These are phyloP conservation scores for Botryotinia calthae DNA, from an alignment of 2,329 filamentous ascomycete species.

Conservation along the genomic window DNA sequence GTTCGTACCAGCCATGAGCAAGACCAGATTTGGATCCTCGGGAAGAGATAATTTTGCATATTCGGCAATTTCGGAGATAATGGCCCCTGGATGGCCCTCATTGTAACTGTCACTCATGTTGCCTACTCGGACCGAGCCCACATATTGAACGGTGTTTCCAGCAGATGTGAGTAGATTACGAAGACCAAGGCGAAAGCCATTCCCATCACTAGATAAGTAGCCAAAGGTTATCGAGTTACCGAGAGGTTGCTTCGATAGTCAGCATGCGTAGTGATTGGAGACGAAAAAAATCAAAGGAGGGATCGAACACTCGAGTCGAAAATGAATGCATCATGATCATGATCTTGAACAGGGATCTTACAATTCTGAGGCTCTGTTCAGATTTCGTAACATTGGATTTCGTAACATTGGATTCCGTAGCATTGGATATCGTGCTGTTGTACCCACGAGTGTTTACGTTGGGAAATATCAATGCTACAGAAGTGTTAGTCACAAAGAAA, in stretches of 20 bases:
- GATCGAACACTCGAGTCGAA: background rate
- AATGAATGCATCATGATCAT: background rate
- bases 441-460: background rate
- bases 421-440: background rate
- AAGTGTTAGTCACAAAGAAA: background rate
- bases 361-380: slow-evolving; percentile 8
- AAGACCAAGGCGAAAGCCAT: slow-evolving; percentile 42
- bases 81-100: slow-evolving; percentile 38
- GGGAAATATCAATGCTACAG: background rate
- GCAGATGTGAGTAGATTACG: slow-evolving; percentile 30
- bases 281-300: background rate
- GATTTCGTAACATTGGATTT: background rate
- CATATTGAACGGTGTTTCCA: slow-evolving; percentile 33
- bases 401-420: background rate
- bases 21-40: slow-evolving; percentile 37
- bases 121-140: slow-evolving; percentile 38
- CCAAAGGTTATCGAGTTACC: slow-evolving; percentile 43
- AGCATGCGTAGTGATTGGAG: background rate
- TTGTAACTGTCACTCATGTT: slow-evolving; percentile 39
- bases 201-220: slow-evolving; percentile 36
- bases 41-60: slow-evolving; percentile 26
- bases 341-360: background rate
- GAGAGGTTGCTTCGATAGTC: slow-evolving; percentile 31
- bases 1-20: slow-evolving; percentile 40
- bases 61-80: slow-evolving; percentile 36